A percentile compares a stretch with the other conserved stretches of the same genome.
Evolutionary conservation across 495 filamentous ascomycete species (phyloP).

Genomic region (Polyplosphaeria fusca): DNA sequence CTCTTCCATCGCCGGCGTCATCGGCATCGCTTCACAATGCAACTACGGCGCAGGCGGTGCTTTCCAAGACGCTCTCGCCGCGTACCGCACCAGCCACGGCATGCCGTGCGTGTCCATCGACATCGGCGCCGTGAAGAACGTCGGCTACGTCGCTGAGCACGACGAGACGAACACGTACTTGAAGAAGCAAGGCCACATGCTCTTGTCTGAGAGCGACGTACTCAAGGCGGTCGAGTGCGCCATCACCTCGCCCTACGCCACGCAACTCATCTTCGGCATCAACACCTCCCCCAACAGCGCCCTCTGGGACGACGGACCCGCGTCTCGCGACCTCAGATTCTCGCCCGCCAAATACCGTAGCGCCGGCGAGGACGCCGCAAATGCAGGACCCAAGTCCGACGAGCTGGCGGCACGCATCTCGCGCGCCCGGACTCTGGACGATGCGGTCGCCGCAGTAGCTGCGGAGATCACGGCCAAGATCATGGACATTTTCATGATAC

Average conservation of each 20-base stretch:
- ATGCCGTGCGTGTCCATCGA: conserved; percentile 14
- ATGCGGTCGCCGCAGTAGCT: not conserved
- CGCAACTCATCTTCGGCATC: not conserved
- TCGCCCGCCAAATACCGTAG: not conserved
- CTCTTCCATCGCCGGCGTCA: conserved; percentile 16
- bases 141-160: conserved; percentile 18
- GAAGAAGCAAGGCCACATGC: not conserved
- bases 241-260: not conserved
- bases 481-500: conserved; percentile 3
- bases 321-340: not conserved
- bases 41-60: conserved; percentile 28
- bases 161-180: not conserved
- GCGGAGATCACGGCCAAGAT: not conserved
- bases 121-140: conserved; percentile 19
- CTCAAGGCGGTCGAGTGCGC: not conserved
- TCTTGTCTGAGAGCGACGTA: not conserved
- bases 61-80: conserved; percentile 22
- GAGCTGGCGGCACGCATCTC: not conserved
- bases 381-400: not conserved
- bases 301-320: not conserved
- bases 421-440: no score
- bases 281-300: not conserved
- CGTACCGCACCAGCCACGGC: not conserved
- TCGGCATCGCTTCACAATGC: conserved; percentile 17
- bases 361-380: not conserved